These are phyloP conservation scores for Thalassiosira hispida DNA, from an alignment of 352 stramenopile genomes.

Conservation along the genomic window DNA sequence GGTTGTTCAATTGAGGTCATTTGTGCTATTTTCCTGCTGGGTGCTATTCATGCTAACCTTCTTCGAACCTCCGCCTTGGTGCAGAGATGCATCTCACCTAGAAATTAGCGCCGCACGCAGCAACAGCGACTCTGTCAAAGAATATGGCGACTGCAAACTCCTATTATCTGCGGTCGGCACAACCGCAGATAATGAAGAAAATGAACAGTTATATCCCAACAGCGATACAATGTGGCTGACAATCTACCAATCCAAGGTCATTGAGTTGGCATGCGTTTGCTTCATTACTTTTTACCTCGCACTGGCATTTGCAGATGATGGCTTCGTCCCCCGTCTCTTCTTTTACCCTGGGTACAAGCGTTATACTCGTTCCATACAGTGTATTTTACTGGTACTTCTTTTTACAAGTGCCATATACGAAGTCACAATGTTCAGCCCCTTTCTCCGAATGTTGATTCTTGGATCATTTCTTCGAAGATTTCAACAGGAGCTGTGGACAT, in stretches of 20 bases:
- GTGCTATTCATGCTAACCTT: slow-evolving; percentile 69
- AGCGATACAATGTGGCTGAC: slow-evolving; percentile 56
- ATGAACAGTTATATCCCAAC: slow-evolving; percentile 75
- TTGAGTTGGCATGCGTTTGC: slow-evolving; percentile 58
- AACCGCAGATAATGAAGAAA: slow-evolving; percentile 45
- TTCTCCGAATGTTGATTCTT: slow-evolving; percentile 62
- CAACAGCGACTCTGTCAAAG: slow-evolving; percentile 8
- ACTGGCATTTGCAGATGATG: slow-evolving; percentile 62
- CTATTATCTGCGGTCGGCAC: slow-evolving; percentile 48
- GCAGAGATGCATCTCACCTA: slow-evolving; percentile 44
- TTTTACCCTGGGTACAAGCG: slow-evolving; percentile 53
- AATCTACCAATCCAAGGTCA: slow-evolving; percentile 34
- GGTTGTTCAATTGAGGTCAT: slow-evolving; percentile 30
- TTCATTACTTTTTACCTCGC: slow-evolving; percentile 57
- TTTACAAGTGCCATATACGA: slow-evolving; percentile 14
- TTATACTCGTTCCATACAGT: slow-evolving; percentile 16
- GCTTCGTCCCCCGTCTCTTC: slow-evolving; percentile 49
- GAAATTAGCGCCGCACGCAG: slow-evolving; percentile 10
- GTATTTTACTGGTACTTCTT: slow-evolving; percentile 32
- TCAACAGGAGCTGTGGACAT: slow-evolving; percentile 62
- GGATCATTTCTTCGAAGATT: slow-evolving; percentile 55
- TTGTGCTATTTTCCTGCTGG: slow-evolving; percentile 39
- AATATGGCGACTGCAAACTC: slow-evolving; percentile 53
- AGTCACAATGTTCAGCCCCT: slow-evolving; percentile 51
- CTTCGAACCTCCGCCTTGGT: slow-evolving; percentile 78